Base-by-base conservation (phyloP, 148 eudicot genomes). In the Vaccinium vitisidaea region DNA sequence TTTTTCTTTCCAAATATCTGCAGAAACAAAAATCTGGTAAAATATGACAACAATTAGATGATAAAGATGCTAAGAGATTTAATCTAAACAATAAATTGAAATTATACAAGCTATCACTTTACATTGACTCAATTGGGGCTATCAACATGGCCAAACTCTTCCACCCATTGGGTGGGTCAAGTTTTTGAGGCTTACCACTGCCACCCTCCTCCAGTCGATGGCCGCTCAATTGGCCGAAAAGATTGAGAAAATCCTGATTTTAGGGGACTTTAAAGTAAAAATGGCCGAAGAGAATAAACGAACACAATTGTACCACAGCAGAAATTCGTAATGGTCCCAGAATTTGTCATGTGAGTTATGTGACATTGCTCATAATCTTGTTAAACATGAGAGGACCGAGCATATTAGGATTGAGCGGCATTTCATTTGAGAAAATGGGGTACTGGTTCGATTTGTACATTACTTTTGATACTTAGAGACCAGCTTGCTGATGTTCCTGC, bases 1-100 rank as follows among this genome's bases (percentile, higher is more conserved):
- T 92, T 93, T 73, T 91, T 93, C 86, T 90, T 89, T 32, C 94
- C 98, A 86, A 91, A 91, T 76, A 92, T 85, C 99, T 96, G 93
- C 86, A 89, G 75, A 75, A 84, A 83, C 80, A 89, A 88, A 82
- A 80, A 67, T 82, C 75, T 82, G 88, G 85, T 87, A 75, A 86
- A 77, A 73, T 87, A 74, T 55, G 75, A 84, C 78, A 82, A 74
- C 36, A n/a, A 87, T 83, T 77, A 80, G 86, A 81, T 61, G 39
- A 84, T 46, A 70, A 16, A 9, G 59, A 85, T 55, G 71, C 53
- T 46, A 85, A 14, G 48, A 84, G 8, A 5, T 52, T 56, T 78
- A 80, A 80, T 61, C n/a, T 67, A 25, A 43, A 80, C 14, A 84
- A 16, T 48, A 61, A 32, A 23, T 56, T 55, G 50, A 39, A 74